phyloP scores from a whole-genome alignment of 2,329 filamentous ascomycete species.

The Botrytis porri region DNA sequence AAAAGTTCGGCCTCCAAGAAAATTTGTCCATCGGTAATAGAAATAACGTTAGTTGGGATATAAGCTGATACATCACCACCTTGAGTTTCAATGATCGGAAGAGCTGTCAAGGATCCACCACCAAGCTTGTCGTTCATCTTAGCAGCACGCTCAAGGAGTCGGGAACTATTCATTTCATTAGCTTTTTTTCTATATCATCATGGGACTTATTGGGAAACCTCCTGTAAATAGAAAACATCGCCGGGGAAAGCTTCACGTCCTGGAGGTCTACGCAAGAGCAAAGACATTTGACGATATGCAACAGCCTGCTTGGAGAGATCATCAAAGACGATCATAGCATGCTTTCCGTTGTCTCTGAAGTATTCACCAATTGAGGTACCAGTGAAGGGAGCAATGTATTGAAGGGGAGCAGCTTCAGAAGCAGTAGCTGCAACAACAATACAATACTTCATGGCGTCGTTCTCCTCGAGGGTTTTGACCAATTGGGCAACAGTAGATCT shows the following conservation, averaged over 20 bases:
- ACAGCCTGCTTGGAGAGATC: slow-evolving; percentile 98
- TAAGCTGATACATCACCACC: slow-evolving; percentile 99
- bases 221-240: slow-evolving; percentile 96
- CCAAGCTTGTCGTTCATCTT: slow-evolving; percentile 97
- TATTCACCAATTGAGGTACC: slow-evolving; percentile 58
- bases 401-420: slow-evolving; percentile 91
- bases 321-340: slow-evolving; percentile 88
- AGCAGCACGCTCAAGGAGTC: slow-evolving; percentile 97
- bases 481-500: slow-evolving; percentile 98
- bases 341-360: slow-evolving; percentile 82
- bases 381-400: slow-evolving; percentile 93
- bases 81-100: slow-evolving; percentile 98
- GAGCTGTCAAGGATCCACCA: slow-evolving; percentile 93
- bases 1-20: slow-evolving; percentile 99
- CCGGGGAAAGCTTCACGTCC: slow-evolving; percentile 99
- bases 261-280: slow-evolving; percentile 93
- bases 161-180: slow-evolving; percentile 53
- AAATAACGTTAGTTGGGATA: slow-evolving; percentile 99
- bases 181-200: neutral
- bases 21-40: slow-evolving; percentile 99
- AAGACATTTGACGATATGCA: slow-evolving; percentile 98
- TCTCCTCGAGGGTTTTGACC: slow-evolving; percentile 99
- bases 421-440: slow-evolving; percentile 88
- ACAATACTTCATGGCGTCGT: slow-evolving; percentile 98
- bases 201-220: too few relatives aligned